phyloP scores from a whole-genome alignment of 1,139 yeast genomes.

The Hanseniaspora sp. region DNA sequence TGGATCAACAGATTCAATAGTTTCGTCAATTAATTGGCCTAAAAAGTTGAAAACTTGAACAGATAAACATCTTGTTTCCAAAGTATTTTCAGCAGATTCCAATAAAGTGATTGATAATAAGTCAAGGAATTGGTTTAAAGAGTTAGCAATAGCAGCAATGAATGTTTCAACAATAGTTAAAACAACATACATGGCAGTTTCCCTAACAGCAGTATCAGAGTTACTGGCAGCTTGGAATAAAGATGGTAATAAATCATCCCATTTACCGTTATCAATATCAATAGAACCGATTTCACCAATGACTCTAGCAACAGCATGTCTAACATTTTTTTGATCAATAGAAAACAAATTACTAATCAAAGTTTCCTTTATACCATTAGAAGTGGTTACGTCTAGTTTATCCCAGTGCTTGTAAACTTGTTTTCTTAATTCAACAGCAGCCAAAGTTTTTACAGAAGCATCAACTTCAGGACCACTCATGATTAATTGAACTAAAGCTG shows the following conservation, averaged over 20 bases:
- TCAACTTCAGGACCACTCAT: slow-evolving; percentile 38
- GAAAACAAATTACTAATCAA: slow-evolving; percentile 60
- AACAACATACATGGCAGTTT: slow-evolving; percentile 72
- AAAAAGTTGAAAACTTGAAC: slow-evolving; percentile 73
- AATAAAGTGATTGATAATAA: slow-evolving; percentile 58
- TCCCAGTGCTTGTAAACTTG: slow-evolving; percentile 67
- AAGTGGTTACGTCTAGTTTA: slow-evolving; percentile 40
- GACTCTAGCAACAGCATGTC: slow-evolving; percentile 84
- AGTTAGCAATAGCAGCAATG: slow-evolving; percentile 49
- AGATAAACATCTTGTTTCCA: slow-evolving; percentile 71
- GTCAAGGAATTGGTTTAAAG: slow-evolving; percentile 55
- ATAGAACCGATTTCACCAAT: slow-evolving; percentile 73
- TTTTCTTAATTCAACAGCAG: slow-evolving; percentile 93
- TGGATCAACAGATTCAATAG: slow-evolving; percentile 36
- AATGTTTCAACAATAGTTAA: slow-evolving; percentile 70
- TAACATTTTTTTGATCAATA: slow-evolving; percentile 54
- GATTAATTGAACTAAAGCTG: slow-evolving; percentile 71
- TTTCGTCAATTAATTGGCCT: slow-evolving; percentile 54
- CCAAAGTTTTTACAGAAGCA: slow-evolving; percentile 51
- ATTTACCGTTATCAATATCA: slow-evolving; percentile 55
- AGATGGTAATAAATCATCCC: slow-evolving; percentile 70
- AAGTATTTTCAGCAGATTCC: slow-evolving; percentile 46
- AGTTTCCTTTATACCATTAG: slow-evolving; percentile 53
- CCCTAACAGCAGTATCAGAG: slow-evolving; percentile 50
- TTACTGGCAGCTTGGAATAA: slow-evolving; percentile 62